Conservation (phyloP, 768 basidiomycete species). For the Cystobasidium tubakii region DNA sequence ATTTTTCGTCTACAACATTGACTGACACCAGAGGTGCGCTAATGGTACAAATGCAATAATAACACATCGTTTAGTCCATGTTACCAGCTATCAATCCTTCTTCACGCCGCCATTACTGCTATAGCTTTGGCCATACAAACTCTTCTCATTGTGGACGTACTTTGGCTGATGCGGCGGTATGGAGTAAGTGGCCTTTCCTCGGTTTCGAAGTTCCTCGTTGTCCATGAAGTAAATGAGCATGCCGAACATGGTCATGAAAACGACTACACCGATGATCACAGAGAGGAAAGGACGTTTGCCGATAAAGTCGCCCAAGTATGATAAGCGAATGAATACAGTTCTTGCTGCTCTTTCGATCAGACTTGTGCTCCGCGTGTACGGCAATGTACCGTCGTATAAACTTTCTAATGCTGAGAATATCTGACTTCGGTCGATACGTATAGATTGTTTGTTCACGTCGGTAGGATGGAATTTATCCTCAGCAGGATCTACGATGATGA, state of each 20-base stretch:
- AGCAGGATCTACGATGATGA: constrained; percentile 41
- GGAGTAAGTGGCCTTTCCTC: not conserved
- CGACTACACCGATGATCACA: not conserved
- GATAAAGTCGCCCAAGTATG: constrained; percentile 3
- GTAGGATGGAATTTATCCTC: constrained; percentile 3
- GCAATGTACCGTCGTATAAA: constrained; percentile 18
- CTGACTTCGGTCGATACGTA: constrained; percentile 14
- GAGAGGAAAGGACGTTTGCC: constrained; percentile 13
- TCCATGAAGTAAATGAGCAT: constrained; percentile 27
- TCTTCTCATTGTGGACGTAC: constrained; percentile 19
- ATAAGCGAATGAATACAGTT: not conserved
- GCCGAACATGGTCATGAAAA: constrained; percentile 13
- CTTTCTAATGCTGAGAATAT: constrained; percentile 30
- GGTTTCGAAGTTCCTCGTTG: constrained; percentile 12
- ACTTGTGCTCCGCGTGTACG: not conserved
- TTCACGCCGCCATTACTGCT: constrained; percentile 7
- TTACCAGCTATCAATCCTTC: constrained; percentile 11
- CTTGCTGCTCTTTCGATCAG: constrained; percentile 1
- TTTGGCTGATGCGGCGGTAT: constrained; percentile 7
- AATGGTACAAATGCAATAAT: not conserved
- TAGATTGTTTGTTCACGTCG: constrained; percentile 8
- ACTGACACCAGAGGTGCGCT: not conserved
- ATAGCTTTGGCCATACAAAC: constrained; percentile 2
- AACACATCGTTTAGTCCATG: not conserved
- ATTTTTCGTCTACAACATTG: too few species aligned